phyloP scores from a whole-genome alignment of 441 rosid species.

The Corymbia citriodora region DNA sequence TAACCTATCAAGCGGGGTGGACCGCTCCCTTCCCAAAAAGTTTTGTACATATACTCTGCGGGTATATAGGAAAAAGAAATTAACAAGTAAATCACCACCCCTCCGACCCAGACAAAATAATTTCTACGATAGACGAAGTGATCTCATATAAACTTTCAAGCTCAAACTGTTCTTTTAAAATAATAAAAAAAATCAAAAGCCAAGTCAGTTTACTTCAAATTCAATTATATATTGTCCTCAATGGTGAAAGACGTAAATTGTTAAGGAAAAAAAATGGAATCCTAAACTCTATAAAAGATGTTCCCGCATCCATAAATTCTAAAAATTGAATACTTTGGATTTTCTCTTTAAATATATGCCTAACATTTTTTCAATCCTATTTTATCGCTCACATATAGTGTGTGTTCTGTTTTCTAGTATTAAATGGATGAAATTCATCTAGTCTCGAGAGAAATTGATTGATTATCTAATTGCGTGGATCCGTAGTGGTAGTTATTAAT shows the following conservation, averaged over 20 bases:
- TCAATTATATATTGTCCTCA: background rate
- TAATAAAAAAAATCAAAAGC: background rate
- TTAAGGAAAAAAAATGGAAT: background rate
- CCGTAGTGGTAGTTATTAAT: no score
- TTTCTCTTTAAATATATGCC: background rate
- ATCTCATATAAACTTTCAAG: background rate
- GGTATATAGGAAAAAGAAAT: background rate
- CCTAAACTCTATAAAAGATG: background rate
- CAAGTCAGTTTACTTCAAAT: background rate
- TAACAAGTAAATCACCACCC: background rate
- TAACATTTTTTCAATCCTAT: background rate
- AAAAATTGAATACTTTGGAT: background rate
- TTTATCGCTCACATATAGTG: accelerated
- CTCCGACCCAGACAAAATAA: background rate
- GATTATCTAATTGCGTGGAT: background rate
- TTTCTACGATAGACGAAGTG: no score
- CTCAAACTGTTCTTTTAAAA: background rate
- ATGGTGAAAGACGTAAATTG: background rate
- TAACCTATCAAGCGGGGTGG: no score
- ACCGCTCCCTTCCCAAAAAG: background rate
- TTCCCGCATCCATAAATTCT: background rate
- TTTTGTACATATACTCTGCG: background rate
- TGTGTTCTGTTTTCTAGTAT: background rate
- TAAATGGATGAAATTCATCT: background rate
- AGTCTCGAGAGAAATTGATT: background rate